Conservation (phyloP, 495 filamentous ascomycete species). For the Halenospora varia region DNA sequence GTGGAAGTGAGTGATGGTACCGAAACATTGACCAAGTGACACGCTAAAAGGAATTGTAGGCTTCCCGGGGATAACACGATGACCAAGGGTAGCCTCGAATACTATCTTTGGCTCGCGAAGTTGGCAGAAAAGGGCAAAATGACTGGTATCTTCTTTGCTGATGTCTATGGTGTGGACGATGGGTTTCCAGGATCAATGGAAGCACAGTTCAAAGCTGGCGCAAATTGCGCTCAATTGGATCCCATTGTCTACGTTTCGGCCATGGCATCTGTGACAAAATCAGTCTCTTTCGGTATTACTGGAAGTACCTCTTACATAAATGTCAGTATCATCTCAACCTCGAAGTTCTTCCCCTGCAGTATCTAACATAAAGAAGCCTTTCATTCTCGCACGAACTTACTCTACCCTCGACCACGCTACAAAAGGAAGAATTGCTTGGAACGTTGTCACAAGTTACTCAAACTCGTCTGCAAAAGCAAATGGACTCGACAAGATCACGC, state of each 20-base stretch:
- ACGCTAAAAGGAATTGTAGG: slow-evolving; percentile 27
- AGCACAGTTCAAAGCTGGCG: no score
- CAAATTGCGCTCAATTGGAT: no score
- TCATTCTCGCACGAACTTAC: slow-evolving; percentile 53
- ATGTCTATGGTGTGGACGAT: no score
- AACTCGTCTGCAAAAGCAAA: slow-evolving; percentile 56
- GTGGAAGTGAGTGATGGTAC: slow-evolving; percentile 30
- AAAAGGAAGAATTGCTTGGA: slow-evolving; percentile 57
- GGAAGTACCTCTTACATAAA: not conserved
- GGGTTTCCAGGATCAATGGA: no score
- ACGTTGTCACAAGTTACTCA: slow-evolving; percentile 60
- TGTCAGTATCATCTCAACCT: no score
- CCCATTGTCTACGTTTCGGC: no score
- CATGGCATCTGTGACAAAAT: not conserved
- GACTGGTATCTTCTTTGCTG: no score
- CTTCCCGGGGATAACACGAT: slow-evolving; percentile 52
- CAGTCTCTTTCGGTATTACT: not conserved
- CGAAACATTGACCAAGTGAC: not conserved
- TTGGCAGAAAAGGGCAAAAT: no score
- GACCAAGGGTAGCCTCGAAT: slow-evolving; percentile 50
- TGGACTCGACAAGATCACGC: slow-evolving; percentile 49
- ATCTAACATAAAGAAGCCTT: no score
- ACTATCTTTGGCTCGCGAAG: slow-evolving; percentile 59
- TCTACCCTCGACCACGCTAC: slow-evolving; percentile 63
- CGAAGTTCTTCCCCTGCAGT: no score